These are phyloP conservation scores for Lipomyces yamanashiensis DNA, from an alignment of 805 yeast genomes.

Conservation along the genomic window DNA sequence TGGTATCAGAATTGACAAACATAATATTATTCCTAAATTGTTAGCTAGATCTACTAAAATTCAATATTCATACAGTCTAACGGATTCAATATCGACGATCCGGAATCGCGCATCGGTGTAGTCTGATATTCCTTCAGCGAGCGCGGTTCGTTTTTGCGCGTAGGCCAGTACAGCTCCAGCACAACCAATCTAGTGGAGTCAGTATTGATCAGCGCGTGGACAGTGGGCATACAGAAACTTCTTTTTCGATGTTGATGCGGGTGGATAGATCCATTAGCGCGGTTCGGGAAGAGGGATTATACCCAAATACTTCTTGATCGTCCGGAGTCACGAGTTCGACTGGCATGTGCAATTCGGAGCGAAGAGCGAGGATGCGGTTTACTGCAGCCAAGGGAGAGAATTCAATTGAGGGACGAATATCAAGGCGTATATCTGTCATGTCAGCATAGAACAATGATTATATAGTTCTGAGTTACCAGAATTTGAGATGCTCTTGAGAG, in stretches of 20 bases:
- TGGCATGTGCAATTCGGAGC: not conserved
- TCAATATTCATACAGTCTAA: slow-evolving; percentile 11
- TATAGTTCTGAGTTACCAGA: not conserved
- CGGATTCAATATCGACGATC: slow-evolving; percentile 34
- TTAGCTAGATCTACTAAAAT: not conserved
- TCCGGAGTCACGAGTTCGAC: slow-evolving; percentile 2
- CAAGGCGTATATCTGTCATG: slow-evolving; percentile 12
- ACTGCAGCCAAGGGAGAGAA: slow-evolving; percentile 20
- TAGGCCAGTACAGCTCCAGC: slow-evolving; percentile 30
- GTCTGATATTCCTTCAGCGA: slow-evolving; percentile 11
- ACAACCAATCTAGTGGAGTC: slow-evolving; percentile 26
- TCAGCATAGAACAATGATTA: not conserved
- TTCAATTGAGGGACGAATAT: slow-evolving; percentile 29
- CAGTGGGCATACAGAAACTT: slow-evolving; percentile 16
- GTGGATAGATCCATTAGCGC: slow-evolving; percentile 17
- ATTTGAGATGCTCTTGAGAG: slow-evolving; percentile 6
- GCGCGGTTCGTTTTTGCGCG: slow-evolving; percentile 17
- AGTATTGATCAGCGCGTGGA: not conserved
- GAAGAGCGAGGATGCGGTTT: slow-evolving; percentile 19
- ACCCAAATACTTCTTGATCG: not conserved
- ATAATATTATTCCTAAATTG: slow-evolving; percentile 30
- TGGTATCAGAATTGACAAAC: slow-evolving; percentile 43
- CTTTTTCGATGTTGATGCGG: slow-evolving; percentile 26
- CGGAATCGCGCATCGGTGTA: slow-evolving; percentile 13
- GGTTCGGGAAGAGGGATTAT: not conserved